Evolutionary conservation across 257 asterid genomes (phyloP).

Genomic region (Solanum phureja): DNA sequence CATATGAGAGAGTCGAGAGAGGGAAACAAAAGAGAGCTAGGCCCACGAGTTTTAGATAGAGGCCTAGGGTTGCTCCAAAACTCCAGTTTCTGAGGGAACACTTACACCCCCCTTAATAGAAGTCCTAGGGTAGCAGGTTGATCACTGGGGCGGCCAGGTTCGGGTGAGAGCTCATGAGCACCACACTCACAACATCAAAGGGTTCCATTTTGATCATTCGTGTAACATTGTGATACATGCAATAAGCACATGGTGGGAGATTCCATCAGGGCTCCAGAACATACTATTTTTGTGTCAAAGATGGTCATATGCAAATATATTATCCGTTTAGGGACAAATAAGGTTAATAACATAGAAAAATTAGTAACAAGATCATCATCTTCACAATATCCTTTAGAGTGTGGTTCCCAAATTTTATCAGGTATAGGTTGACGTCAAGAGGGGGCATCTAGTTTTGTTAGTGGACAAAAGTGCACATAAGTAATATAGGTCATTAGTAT

Average conservation of each 20-base stretch:
- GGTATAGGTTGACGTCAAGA: background rate
- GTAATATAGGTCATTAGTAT: background rate
- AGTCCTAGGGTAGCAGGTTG: background rate
- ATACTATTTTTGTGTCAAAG: background rate
- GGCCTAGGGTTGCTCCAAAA: background rate
- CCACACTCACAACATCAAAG: background rate
- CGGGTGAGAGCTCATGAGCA: background rate
- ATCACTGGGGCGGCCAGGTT: background rate
- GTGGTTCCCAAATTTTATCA: background rate
- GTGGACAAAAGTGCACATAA: background rate
- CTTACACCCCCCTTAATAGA: no score
- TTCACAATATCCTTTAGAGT: background rate
- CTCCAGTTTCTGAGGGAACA: no score
- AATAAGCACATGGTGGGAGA: background rate
- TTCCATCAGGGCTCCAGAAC: background rate
- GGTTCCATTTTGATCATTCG: background rate
- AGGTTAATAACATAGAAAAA: background rate
- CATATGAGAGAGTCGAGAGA: background rate
- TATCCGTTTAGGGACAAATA: background rate
- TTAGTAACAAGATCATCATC: background rate
- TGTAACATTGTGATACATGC: background rate
- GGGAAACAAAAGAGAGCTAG: background rate
- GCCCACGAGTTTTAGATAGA: background rate
- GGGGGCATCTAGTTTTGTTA: background rate
- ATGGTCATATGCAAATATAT: background rate